Percentiles rank a stretch among this genome's conserved stretches.
Conservation (phyloP, 371 early-diverging fungal species). For the Mortierella sp. region DNA sequence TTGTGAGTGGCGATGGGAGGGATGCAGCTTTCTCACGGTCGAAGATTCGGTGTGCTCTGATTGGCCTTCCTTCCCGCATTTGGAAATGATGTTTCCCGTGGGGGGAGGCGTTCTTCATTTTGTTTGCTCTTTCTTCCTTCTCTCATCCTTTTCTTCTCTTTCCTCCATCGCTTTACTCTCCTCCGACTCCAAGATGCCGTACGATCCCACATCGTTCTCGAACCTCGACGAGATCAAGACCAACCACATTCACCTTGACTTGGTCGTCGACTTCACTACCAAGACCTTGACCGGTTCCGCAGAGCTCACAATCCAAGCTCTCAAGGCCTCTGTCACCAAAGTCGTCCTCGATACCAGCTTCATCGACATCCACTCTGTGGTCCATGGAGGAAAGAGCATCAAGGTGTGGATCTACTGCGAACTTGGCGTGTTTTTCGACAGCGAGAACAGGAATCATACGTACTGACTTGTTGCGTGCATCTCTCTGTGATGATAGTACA, state of each 20-base stretch:
- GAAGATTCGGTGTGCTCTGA: neutral
- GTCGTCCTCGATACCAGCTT: slow-evolving; percentile 85
- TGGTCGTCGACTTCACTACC: slow-evolving; percentile 79
- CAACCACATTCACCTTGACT: slow-evolving; percentile 79
- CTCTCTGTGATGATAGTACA: slow-evolving; percentile 55
- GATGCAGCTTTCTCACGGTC: slow-evolving; percentile 15
- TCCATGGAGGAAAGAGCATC: slow-evolving; percentile 55
- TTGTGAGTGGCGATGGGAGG: neutral
- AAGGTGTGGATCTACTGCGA: too few species aligned
- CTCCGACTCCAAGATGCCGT: slow-evolving; percentile 29
- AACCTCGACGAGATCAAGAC: slow-evolving; percentile 81
- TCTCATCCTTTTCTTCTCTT: neutral
- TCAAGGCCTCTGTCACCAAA: slow-evolving; percentile 61
- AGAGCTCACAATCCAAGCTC: slow-evolving; percentile 63
- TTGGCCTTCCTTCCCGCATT: neutral
- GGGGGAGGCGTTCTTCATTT: too few species aligned
- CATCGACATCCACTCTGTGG: slow-evolving; percentile 67
- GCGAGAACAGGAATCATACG: neutral
- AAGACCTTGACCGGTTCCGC: slow-evolving; percentile 79
- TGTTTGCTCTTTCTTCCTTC: neutral
- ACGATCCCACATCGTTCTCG: slow-evolving; percentile 88
- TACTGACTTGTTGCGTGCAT: neutral
- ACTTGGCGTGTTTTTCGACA: too few species aligned
- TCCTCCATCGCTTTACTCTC: neutral
- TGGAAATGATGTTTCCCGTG: slow-evolving; percentile 2